Evolutionary conservation across 208 protist genomes (phyloP).

Genomic region (Acanthamoeba pearcei): DNA sequence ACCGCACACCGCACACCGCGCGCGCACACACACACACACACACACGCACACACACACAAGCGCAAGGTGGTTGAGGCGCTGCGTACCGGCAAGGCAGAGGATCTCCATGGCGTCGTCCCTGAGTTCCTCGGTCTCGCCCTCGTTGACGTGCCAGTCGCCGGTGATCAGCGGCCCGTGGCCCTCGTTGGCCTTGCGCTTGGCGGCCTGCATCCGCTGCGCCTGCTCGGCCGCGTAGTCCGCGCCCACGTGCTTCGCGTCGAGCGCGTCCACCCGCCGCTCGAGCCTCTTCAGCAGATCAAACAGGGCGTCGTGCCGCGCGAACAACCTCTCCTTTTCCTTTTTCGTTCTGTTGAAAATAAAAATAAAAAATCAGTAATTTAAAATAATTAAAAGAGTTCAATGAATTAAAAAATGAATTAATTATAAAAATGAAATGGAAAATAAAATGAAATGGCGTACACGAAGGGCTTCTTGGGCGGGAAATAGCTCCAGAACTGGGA

Average conservation of each 20-base stretch:
- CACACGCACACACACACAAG: no score
- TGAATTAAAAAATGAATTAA: neutral
- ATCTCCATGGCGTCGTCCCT: constrained; percentile 39
- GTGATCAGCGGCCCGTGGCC: neutral
- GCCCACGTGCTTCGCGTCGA: constrained; percentile 25
- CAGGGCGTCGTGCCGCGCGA: constrained; percentile 10
- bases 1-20: no score
- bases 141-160: neutral
- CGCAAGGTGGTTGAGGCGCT: no score
- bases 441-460: neutral
- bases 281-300: constrained; percentile 19
- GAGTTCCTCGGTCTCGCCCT: constrained; percentile 25
- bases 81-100: constrained; percentile 4
- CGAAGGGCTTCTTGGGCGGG: constrained; percentile 57
- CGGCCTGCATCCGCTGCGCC: neutral
- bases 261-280: constrained; percentile 2
- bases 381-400: no score
- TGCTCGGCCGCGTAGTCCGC: neutral
- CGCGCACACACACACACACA: no score
- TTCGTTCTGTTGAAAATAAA: neutral
- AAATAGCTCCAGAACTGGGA: constrained; percentile 55
- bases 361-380: neutral
- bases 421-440: neutral
- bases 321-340: constrained; percentile 39
- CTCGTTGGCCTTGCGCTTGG: neutral